Evolutionary conservation across 257 asterid species (phyloP).

Genomic region (Fraxinus americana): DNA sequence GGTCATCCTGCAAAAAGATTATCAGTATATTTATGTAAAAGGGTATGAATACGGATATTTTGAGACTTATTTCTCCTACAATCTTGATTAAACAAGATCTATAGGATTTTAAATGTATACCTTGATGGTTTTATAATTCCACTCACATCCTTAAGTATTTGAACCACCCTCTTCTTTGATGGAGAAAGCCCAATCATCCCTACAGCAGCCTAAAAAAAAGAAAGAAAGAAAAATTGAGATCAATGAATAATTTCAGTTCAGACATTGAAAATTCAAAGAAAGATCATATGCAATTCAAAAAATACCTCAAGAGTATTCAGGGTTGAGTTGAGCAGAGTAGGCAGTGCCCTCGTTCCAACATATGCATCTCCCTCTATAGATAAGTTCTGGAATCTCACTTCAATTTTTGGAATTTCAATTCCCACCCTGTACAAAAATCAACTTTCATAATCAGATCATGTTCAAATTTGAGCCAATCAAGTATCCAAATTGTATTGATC

Average conservation of each 20-base stretch:
- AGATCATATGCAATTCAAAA: background rate
- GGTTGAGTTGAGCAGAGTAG: constrained; percentile 78
- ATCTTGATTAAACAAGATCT: background rate
- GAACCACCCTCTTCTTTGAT: constrained; percentile 64
- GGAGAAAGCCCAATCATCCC: constrained; percentile 66
- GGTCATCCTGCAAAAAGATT: constrained; percentile 62
- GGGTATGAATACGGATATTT: background rate
- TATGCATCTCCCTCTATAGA: constrained; percentile 81
- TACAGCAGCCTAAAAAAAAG: constrained; percentile 41
- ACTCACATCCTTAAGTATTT: constrained; percentile 72
- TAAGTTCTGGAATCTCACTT: constrained; percentile 73
- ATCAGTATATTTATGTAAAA: background rate
- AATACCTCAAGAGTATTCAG: constrained; percentile 72
- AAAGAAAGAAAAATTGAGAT: background rate
- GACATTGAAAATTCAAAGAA: background rate
- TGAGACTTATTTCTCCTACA: background rate
- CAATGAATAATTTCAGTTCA: constrained; percentile 2
- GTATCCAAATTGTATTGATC: background rate
- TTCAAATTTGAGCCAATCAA: background rate
- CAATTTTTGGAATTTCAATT: constrained; percentile 78
- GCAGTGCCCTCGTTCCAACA: constrained; percentile 81
- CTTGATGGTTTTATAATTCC: constrained; percentile 87
- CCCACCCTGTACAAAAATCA: constrained; percentile 58
- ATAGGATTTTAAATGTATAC: constrained; percentile 33
- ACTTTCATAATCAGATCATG: background rate